These are phyloP conservation scores for Amylocarpus encephaloides DNA, from an alignment of 2,329 filamentous ascomycete species.

Conservation along the genomic window DNA sequence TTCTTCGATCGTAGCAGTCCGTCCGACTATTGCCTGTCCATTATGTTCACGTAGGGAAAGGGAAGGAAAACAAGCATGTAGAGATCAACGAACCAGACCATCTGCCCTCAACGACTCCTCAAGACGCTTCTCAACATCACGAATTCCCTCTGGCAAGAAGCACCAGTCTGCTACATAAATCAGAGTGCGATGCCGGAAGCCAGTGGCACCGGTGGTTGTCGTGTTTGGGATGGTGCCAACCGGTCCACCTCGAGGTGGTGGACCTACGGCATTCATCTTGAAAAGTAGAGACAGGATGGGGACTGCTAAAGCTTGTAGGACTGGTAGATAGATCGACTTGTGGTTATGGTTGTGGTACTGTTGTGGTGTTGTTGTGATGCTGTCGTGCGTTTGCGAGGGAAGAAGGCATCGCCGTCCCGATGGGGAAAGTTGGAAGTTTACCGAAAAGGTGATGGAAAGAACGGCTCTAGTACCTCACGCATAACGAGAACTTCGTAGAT, in stretches of 20 bases:
- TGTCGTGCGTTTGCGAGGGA: no score
- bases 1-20: no score
- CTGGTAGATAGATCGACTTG: background rate
- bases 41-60: no score
- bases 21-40: no score
- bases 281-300: no score
- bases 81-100: background rate
- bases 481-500: no score
- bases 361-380: background rate
- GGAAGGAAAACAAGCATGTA: no score
- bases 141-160: background rate
- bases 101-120: background rate
- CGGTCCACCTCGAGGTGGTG: background rate
- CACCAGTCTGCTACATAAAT: background rate
- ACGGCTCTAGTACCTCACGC: no score
- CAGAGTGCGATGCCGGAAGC: background rate
- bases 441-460: no score
- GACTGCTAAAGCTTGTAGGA: background rate
- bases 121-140: background rate
- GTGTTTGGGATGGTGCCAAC: no score
- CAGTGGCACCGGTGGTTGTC: background rate
- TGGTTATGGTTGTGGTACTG: background rate
- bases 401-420: no score
- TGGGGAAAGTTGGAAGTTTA: no score
- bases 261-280: background rate